Conservation (phyloP, 306 rosid species). For the Psophocarpus tetragonolobus region DNA sequence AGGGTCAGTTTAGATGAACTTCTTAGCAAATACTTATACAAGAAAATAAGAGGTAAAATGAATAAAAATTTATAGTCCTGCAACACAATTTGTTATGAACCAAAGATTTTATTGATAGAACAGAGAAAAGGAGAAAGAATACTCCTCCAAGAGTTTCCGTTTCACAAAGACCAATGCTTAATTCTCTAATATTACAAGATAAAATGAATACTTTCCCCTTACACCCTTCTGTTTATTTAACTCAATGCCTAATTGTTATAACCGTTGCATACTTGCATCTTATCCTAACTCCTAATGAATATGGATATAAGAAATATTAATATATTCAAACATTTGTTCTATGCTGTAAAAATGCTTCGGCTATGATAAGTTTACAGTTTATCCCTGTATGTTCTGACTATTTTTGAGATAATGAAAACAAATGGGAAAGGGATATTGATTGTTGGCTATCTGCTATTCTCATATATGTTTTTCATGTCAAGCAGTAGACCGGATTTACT, state of each 20-base stretch:
- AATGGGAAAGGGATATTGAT: constrained; percentile 12
- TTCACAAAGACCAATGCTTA: not conserved
- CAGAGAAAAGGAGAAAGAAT: not conserved
- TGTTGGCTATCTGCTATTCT: constrained; percentile 16
- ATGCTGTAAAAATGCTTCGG: constrained; percentile 1
- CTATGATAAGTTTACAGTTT: constrained; percentile 17
- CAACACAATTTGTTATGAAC: not conserved
- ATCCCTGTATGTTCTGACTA: constrained; percentile 15
- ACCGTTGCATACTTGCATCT: not conserved
- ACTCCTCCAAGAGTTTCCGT: not conserved
- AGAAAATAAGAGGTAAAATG: not conserved
- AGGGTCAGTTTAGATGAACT: not conserved
- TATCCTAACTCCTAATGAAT: not conserved
- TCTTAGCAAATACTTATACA: not conserved
- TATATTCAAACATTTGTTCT: not conserved
- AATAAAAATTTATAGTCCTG: not conserved
- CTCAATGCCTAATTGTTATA: not conserved
- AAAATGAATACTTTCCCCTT: not conserved
- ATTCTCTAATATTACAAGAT: not conserved
- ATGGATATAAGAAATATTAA: not conserved
- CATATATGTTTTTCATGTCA: constrained; percentile 43
- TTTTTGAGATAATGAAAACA: constrained; percentile 14
- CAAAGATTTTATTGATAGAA: not conserved
- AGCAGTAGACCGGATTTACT: constrained; percentile 99
- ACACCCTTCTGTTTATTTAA: not conserved